Evolutionary conservation across 2,329 filamentous ascomycete genomes (phyloP).

Genomic region (Pleurostoma richardsiae): DNA sequence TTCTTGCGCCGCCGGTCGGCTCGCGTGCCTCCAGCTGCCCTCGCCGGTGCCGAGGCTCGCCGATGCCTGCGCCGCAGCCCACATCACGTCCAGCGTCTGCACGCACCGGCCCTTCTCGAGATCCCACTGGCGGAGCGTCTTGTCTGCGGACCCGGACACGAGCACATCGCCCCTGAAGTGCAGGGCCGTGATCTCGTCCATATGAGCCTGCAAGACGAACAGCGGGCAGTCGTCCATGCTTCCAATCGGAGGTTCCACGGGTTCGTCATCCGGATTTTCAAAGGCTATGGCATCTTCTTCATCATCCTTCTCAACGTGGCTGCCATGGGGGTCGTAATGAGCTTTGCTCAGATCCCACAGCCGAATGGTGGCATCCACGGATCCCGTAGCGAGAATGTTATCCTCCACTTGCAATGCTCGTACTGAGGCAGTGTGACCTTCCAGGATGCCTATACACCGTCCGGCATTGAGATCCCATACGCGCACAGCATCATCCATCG

Average conservation of each 20-base stretch:
- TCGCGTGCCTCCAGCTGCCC: conserved; percentile 67
- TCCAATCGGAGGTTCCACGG: conserved; percentile 66
- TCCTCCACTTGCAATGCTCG: conserved; percentile 90
- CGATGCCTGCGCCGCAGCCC: conserved; percentile 89
- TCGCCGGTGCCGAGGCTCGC: conserved; percentile 60
- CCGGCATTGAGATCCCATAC: conserved; percentile 97
- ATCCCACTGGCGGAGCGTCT: conserved; percentile 97
- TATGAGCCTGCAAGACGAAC: conserved; percentile 83
- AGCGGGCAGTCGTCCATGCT: conserved; percentile 87
- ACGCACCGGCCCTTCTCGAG: conserved; percentile 95
- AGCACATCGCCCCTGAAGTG: conserved; percentile 86
- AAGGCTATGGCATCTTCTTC: conserved; percentile 68
- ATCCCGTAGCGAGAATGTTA: conserved; percentile 90
- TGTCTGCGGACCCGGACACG: conserved; percentile 94
- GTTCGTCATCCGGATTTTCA: conserved; percentile 63
- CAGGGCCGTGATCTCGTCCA: conserved; percentile 90
- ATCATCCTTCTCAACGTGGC: conserved; percentile 52
- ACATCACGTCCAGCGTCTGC: conserved; percentile 95
- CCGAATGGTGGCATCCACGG: conserved; percentile 88
- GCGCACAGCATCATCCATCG: conserved; percentile 86
- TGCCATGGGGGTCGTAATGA: conserved; percentile 69
- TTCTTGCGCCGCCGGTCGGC: conserved; percentile 57
- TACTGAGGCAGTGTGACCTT: conserved; percentile 93
- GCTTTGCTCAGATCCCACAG: conserved; percentile 93
- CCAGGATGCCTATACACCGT: conserved; percentile 83